Percentiles rank a stretch among this genome's conserved stretches.
Conservation (phyloP, 129 eudicot species). For the Chrysanthemum lavandulifolium region DNA sequence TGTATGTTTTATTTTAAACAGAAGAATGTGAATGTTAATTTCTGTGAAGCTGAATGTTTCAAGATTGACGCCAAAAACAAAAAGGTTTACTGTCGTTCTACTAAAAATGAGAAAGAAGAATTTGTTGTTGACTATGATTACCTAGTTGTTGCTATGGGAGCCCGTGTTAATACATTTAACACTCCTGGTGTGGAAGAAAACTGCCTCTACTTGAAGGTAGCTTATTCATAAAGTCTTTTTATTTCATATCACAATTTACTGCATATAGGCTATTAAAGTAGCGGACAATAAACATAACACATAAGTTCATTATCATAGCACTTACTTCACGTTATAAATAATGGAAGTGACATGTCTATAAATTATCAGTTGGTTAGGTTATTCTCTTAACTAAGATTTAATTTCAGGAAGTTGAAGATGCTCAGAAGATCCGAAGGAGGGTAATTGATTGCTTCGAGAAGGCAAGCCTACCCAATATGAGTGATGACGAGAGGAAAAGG, state of each 20-base stretch:
- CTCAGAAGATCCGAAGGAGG: constrained; percentile 76
- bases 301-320: background rate
- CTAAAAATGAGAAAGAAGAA: constrained; percentile 43
- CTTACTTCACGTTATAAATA: background rate
- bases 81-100: constrained; percentile 63
- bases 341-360: background rate
- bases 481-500: constrained; percentile 71
- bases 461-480: constrained; percentile 71
- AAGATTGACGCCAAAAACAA: constrained; percentile 68
- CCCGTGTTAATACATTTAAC: constrained; percentile 82
- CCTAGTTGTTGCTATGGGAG: constrained; percentile 79
- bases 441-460: constrained; percentile 82
- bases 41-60: constrained; percentile 76
- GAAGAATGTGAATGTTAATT: constrained; percentile 55
- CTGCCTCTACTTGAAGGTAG: constrained; percentile 82
- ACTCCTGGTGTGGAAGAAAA: constrained; percentile 93
- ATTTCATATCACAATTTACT: background rate
- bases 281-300: background rate
- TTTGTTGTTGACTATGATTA: constrained; percentile 74
- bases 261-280: background rate
- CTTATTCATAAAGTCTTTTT: background rate
- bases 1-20: constrained; percentile 27
- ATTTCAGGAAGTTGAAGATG: constrained; percentile 91
- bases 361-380: background rate
- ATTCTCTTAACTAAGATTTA: background rate